Conservation (phyloP, 805 yeast species). For the Candida odintsovae region DNA sequence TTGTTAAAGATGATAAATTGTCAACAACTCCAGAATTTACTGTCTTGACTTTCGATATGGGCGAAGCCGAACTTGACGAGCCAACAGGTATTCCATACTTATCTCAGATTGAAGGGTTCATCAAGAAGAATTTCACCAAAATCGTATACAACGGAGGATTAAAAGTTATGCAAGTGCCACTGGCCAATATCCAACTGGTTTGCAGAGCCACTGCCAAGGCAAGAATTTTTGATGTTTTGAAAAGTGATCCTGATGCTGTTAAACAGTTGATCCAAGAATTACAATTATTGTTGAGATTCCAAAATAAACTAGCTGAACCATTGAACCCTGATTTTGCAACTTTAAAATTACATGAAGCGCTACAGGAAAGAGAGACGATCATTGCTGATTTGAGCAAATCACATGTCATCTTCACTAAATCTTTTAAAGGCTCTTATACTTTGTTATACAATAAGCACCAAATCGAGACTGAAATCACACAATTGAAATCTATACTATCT, state of each 20-base stretch:
- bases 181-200: slow-evolving; percentile 38
- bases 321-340: slow-evolving; percentile 33
- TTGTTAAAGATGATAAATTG: slow-evolving; percentile 34
- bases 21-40: slow-evolving; percentile 20
- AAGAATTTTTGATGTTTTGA: slow-evolving; percentile 7
- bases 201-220: slow-evolving; percentile 26
- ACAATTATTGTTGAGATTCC: slow-evolving; percentile 29
- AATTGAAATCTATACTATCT: slow-evolving; percentile 58
- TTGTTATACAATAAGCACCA: slow-evolving; percentile 40
- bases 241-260: slow-evolving; percentile 25
- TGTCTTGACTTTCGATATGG: slow-evolving; percentile 42
- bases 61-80: slow-evolving; percentile 24
- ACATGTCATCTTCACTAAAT: slow-evolving; percentile 30
- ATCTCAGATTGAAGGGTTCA: slow-evolving; percentile 23
- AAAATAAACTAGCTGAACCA: slow-evolving; percentile 38
- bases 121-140: slow-evolving; percentile 20
- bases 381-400: slow-evolving; percentile 25
- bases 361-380: slow-evolving; percentile 32
- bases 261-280: slow-evolving; percentile 32
- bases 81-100: slow-evolving; percentile 32
- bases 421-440: slow-evolving; percentile 39
- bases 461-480: slow-evolving; percentile 45
- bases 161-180: slow-evolving; percentile 33
- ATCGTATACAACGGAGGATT: slow-evolving; percentile 27
- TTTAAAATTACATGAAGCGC: slow-evolving; percentile 30